Percentiles rank a stretch among this genome's conserved stretches.
Conservation (phyloP, 169 alveolate species). For the Plasmodium coatneyi region DNA sequence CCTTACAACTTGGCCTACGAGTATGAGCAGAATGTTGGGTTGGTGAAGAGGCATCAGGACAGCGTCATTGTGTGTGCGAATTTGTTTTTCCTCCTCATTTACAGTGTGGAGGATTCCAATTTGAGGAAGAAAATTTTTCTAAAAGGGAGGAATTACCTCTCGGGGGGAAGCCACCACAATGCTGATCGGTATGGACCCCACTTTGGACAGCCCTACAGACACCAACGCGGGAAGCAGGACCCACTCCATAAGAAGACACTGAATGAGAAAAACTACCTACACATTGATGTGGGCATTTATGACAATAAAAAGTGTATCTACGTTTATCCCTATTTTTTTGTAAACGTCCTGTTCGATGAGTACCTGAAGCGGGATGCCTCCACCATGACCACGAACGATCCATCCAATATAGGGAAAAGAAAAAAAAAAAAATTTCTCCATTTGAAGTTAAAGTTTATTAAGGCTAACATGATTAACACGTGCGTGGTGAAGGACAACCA, state of each 20-base stretch:
- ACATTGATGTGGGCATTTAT: constrained; percentile 4
- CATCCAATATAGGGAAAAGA: background rate
- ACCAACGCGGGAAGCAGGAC: background rate
- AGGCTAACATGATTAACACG: background rate
- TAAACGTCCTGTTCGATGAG: background rate
- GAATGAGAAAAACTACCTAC: constrained; percentile 17
- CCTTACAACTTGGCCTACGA: constrained; percentile 17
- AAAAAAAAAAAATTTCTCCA: background rate
- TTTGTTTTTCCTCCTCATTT: constrained; percentile 21
- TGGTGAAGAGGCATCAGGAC: constrained; percentile 3
- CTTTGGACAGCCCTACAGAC: background rate
- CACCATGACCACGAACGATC: background rate
- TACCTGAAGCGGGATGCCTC: background rate
- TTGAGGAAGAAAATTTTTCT: constrained; percentile 2
- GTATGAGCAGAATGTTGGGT: constrained; percentile 38
- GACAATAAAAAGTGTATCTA: constrained; percentile 24
- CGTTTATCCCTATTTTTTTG: constrained; percentile 20
- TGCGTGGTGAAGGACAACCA: constrained; percentile 7
- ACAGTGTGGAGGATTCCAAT: background rate
- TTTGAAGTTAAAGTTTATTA: constrained; percentile 18
- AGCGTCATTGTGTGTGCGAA: background rate
- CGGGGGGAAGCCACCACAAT: background rate
- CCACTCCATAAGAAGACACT: background rate
- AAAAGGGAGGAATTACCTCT: background rate
- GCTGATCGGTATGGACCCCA: background rate